Evolutionary conservation across 2,329 filamentous ascomycete genomes (phyloP).

Genomic region (Stenocarpella maydis): DNA sequence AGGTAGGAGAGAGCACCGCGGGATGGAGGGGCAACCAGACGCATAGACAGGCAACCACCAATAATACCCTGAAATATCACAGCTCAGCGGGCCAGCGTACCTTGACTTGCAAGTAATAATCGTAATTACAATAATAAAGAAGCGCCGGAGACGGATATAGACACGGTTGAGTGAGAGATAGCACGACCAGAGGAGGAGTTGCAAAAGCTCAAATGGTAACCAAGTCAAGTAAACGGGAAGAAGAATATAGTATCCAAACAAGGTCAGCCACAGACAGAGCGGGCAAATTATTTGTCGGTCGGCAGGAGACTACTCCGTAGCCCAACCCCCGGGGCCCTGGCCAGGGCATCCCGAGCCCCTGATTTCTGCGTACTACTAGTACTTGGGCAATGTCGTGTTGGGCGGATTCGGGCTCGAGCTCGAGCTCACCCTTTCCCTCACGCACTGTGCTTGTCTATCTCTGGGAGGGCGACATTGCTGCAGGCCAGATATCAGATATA

Average conservation of each 20-base stretch:
- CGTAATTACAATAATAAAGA: background rate
- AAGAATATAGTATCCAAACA: background rate
- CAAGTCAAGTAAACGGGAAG: background rate
- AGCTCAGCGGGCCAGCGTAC: background rate
- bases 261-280: constrained; percentile 13
- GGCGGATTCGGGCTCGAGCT: constrained; percentile 21
- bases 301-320: background rate
- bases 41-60: background rate
- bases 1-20: constrained; percentile 24
- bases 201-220: background rate
- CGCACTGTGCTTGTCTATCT: constrained; percentile 1
- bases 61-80: constrained; percentile 21
- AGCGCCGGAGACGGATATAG: background rate
- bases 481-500: constrained; percentile 1
- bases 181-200: background rate
- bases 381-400: constrained; percentile 24
- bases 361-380: constrained; percentile 23
- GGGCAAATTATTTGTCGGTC: constrained; percentile 24
- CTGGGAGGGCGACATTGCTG: background rate
- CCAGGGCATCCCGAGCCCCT: constrained; percentile 23
- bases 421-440: background rate
- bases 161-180: background rate
- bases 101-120: background rate
- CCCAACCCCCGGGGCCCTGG: constrained; percentile 18
- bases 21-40: constrained; percentile 5